Evolutionary conservation across 2,329 filamentous ascomycete species (phyloP), one percentile per base, ranked within the genome.

Genomic region (Talaromyces verruculosus): DNA sequence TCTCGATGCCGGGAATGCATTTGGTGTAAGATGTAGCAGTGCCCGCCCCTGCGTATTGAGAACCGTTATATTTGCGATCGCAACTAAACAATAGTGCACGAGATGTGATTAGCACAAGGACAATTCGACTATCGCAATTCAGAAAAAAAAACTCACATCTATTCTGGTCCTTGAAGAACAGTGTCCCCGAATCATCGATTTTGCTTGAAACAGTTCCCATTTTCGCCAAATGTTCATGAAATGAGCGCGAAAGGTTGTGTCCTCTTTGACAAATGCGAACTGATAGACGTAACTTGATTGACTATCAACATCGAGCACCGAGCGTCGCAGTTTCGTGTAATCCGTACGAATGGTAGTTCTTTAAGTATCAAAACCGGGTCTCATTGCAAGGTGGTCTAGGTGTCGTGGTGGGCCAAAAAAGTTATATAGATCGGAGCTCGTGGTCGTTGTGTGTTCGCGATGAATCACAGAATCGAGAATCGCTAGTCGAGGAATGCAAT

Each of bases 181-280:
- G 83, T 73, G 87, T 85, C 77, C 88, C 91, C 75, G 76, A 75
- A 69, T 97, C 93, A 73, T 96, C 93, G 74, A 89, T 88, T 80
- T 89, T 91, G 84, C 93, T 97, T 79, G 88, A 89, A 80, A 97
- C 89, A 83, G 91, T 93, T 76, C 95, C 95, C 95, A 99, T 99
- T 78, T 80, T 86, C 25, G 28, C 37, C 19, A 5, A 39, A 5
- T 60, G 17, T 30, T 43, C 37, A 60, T 41, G 17, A 45, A 45
- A 43, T 7, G 39, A 57, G 11, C 33, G 33, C 53, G 3, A 15
- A 57, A 37, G 53, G 53, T 2, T 6, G n/a, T 35, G n/a, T 39
- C n/a, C 30, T 39, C n/a, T 57, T 37, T 39, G 5, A 33, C 33
- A 37, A 25, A 57, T 57, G 53, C 53, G 33, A 37, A 57, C 15